These are phyloP conservation scores for Xylariaceae sp. DNA, from an alignment of 2,329 filamentous ascomycete genomes.

Conservation along the genomic window DNA sequence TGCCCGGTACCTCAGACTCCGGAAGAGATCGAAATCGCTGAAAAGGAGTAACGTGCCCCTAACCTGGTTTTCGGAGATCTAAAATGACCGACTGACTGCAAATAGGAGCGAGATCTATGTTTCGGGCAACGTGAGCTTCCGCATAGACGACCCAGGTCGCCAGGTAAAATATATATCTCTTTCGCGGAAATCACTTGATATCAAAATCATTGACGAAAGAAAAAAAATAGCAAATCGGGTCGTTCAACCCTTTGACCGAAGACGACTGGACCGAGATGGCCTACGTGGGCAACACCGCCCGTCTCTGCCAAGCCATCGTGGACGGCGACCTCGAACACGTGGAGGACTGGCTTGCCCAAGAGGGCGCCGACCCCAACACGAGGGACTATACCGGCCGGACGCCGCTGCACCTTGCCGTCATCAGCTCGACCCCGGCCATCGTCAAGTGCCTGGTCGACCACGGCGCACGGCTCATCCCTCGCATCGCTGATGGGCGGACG, in stretches of 20 bases:
- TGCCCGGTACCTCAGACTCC: slow-evolving; percentile 65
- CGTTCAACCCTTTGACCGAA: slow-evolving; percentile 75
- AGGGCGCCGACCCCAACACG: slow-evolving; percentile 64
- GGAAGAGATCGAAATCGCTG: slow-evolving; percentile 65
- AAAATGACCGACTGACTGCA: neutral
- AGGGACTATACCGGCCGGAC: slow-evolving; percentile 75
- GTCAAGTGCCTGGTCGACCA: slow-evolving; percentile 66
- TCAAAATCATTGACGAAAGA: slow-evolving; percentile 11
- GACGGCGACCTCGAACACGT: slow-evolving; percentile 67
- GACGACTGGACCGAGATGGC: slow-evolving; percentile 90
- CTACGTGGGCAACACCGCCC: slow-evolving; percentile 73
- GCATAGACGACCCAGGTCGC: slow-evolving; percentile 75
- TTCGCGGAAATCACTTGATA: neutral
- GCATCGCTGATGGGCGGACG: slow-evolving; percentile 73
- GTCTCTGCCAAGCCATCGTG: slow-evolving; percentile 75
- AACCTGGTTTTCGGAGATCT: too few species aligned
- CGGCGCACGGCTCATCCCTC: slow-evolving; percentile 66
- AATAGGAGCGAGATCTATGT: slow-evolving; percentile 60
- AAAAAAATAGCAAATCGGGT: slow-evolving; percentile 44
- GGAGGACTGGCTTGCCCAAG: slow-evolving; percentile 61
- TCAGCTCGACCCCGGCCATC: slow-evolving; percentile 62
- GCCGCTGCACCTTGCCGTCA: slow-evolving; percentile 70
- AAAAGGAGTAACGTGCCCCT: slow-evolving; percentile 62
- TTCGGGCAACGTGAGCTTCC: slow-evolving; percentile 65
- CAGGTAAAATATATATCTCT: slow-evolving; percentile 41